Conservation (phyloP, 1,139 yeast genomes). For the Pichia sp. region DNA sequence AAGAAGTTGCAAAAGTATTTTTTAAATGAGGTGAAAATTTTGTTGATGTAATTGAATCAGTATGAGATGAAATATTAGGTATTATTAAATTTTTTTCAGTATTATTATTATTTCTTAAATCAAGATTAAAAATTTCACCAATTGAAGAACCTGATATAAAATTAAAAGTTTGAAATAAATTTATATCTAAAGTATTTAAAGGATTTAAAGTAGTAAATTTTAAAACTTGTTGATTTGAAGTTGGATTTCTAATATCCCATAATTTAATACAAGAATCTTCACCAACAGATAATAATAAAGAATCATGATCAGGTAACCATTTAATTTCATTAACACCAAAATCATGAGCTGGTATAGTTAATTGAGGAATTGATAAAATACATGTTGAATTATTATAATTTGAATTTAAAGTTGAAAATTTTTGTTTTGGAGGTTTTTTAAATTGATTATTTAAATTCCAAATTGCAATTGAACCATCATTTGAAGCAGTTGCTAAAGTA, state of each 20-base stretch:
- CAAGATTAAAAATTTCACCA: slow-evolving; percentile 9
- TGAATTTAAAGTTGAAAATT: slow-evolving; percentile 7
- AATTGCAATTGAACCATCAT: slow-evolving; percentile 30
- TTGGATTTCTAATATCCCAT: slow-evolving; percentile 41
- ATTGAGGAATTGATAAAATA: slow-evolving; percentile 15
- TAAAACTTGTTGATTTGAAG: slow-evolving; percentile 8
- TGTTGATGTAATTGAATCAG: slow-evolving; percentile 57
- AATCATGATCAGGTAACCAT: slow-evolving; percentile 56
- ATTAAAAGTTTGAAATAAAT: slow-evolving; percentile 13
- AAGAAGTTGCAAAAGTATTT: slow-evolving; percentile 63
- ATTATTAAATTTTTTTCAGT: too few species aligned
- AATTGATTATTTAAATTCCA: slow-evolving; percentile 28
- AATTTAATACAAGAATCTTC: slow-evolving; percentile 46
- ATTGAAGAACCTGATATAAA: slow-evolving; percentile 11
- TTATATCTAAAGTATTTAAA: slow-evolving; percentile 50
- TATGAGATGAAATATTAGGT: slow-evolving; percentile 37
- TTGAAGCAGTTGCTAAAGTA: slow-evolving; percentile 27
- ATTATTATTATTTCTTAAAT: slow-evolving; percentile 3
- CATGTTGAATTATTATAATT: slow-evolving; percentile 16
- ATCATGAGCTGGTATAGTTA: slow-evolving; percentile 23
- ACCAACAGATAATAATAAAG: slow-evolving; percentile 50
- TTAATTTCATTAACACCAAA: slow-evolving; percentile 55
- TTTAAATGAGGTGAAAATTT: slow-evolving; percentile 71
- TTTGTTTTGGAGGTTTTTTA: slow-evolving; percentile 14
- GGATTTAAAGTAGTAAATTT: slow-evolving; percentile 14